These are phyloP conservation scores for Penicillium cinerascens DNA, from an alignment of 495 filamentous ascomycete species.

Conservation along the genomic window DNA sequence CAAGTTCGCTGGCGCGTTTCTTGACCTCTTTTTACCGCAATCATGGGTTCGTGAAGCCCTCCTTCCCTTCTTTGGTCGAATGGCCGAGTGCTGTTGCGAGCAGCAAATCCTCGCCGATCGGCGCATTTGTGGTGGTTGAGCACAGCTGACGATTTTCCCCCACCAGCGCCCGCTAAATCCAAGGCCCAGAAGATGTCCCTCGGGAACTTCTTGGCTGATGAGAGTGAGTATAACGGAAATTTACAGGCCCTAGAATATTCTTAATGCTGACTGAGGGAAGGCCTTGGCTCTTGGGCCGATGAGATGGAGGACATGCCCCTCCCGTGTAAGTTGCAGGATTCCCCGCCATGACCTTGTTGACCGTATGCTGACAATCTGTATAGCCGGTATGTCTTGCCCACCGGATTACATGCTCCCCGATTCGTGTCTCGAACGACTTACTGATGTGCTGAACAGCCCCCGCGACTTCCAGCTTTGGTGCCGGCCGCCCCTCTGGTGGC, in stretches of 20 bases:
- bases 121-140: neutral
- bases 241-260: slow-evolving; percentile 5
- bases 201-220: slow-evolving; percentile 82
- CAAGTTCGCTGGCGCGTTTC: slow-evolving; percentile 47
- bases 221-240: slow-evolving; percentile 56
- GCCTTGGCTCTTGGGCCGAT: slow-evolving; percentile 94
- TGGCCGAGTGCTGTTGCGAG: neutral
- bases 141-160: slow-evolving; percentile 14
- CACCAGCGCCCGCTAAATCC: slow-evolving; percentile 74
- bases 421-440: neutral
- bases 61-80: slow-evolving; percentile 9
- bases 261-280: slow-evolving; percentile 50
- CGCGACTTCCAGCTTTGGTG: slow-evolving; percentile 35
- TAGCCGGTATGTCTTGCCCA: slow-evolving; percentile 37
- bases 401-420: neutral
- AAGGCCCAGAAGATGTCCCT: slow-evolving; percentile 93
- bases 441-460: slow-evolving; percentile 27
- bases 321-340: slow-evolving; percentile 54
- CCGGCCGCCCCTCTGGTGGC: slow-evolving; percentile 42
- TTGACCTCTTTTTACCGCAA: slow-evolving; percentile 55
- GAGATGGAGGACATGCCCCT: slow-evolving; percentile 88
- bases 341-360: slow-evolving; percentile 8
- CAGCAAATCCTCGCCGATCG: neutral
- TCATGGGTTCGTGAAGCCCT: slow-evolving; percentile 70
- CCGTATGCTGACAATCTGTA: slow-evolving; percentile 17